Evolutionary conservation across 192 early-diverging fungal genomes (phyloP).

Genomic region (Rhizophagus clarus): DNA sequence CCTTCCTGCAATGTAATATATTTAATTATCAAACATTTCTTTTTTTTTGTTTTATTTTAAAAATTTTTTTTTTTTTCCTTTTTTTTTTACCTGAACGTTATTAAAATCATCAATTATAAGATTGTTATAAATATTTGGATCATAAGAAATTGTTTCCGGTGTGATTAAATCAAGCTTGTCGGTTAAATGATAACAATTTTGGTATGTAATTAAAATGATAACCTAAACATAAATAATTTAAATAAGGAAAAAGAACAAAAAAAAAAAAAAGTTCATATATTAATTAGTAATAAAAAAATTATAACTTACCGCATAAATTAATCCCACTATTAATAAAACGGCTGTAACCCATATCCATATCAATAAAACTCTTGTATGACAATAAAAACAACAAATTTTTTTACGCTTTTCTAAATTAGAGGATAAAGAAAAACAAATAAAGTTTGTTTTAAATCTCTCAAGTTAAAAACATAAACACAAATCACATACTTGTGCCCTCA

Average conservation of each 20-base stretch:
- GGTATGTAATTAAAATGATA: background rate
- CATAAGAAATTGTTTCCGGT: background rate
- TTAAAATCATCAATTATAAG: background rate
- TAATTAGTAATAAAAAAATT: background rate
- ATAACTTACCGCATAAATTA: background rate
- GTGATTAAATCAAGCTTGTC: background rate
- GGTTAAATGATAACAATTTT: background rate
- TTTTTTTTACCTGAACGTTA: background rate
- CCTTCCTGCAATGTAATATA: background rate
- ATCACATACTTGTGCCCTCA: too few relatives aligned
- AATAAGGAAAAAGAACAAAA: background rate
- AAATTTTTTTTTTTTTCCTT: too few relatives aligned
- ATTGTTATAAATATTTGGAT: background rate
- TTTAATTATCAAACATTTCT: too few relatives aligned
- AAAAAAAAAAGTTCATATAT: background rate
- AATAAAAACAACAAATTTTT: background rate
- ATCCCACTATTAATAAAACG: background rate
- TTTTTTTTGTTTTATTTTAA: too few relatives aligned
- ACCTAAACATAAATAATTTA: background rate
- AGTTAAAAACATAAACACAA: too few relatives aligned
- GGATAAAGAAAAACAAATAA: background rate
- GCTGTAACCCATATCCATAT: background rate
- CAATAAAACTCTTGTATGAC: background rate
- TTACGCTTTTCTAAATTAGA: background rate
- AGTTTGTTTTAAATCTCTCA: too few relatives aligned